Conservation (phyloP, 1,284 basidiomycete species). For the Gomphus bonarii region DNA sequence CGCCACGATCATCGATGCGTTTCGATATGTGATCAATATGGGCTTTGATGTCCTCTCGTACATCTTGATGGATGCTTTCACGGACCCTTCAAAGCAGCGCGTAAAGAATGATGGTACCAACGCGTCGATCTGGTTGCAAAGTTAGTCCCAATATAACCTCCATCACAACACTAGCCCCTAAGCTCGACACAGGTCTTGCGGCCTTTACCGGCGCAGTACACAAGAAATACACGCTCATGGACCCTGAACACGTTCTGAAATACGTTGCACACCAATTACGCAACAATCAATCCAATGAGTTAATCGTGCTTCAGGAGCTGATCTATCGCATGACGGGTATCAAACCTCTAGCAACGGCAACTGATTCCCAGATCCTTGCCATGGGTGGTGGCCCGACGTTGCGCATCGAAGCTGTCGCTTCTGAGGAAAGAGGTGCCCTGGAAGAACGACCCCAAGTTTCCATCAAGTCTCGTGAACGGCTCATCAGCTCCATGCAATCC, state of each 20-base stretch:
- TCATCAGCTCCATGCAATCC: conserved; percentile 64
- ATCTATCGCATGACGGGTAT: conserved; percentile 95
- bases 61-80: conserved; percentile 79
- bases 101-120: conserved; percentile 92
- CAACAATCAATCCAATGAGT: conserved; percentile 76
- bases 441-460: conserved; percentile 51
- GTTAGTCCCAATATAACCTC: conserved; percentile 36
- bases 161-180: conserved; percentile 13
- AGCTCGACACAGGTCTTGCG: conserved; percentile 55
- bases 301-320: conserved; percentile 85
- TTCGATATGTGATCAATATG: conserved; percentile 84
- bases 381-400: conserved; percentile 87
- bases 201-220: conserved; percentile 92
- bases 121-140: conserved; percentile 88
- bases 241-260: conserved; percentile 76
- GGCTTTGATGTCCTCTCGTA: conserved; percentile 92
- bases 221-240: conserved; percentile 63
- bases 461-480: conserved; percentile 53
- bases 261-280: conserved; percentile 90
- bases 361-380: conserved; percentile 79
- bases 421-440: conserved; percentile 56
- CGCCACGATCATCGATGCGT: conserved; percentile 81
- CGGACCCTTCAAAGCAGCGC: conserved; percentile 76
- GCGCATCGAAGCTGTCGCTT: conserved; percentile 77
- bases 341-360: conserved; percentile 81